Percentiles rank a stretch among this genome's conserved stretches.
phyloP scores from a whole-genome alignment of 306 rosid genomes.

The Herpetospermum pedunculosum region DNA sequence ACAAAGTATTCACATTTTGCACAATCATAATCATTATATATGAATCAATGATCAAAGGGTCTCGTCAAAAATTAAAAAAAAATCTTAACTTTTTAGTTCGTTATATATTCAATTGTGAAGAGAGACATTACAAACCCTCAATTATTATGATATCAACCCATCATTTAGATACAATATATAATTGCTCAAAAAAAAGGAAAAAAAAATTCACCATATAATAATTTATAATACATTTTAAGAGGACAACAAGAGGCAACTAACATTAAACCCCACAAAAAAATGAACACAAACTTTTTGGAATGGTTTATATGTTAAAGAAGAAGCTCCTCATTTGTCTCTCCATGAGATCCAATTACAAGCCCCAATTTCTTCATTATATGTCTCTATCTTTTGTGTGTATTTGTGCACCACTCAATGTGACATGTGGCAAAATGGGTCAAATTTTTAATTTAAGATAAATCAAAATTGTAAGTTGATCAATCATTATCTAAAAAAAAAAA shows the following conservation, averaged over 20 bases:
- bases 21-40: background rate
- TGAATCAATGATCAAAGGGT: background rate
- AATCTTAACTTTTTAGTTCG: background rate
- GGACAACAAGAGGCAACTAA: background rate
- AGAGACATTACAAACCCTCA: background rate
- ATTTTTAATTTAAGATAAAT: background rate
- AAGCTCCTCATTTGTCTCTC: constrained; percentile 2
- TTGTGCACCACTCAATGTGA: background rate
- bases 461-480: background rate
- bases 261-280: background rate
- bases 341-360: background rate
- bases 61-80: background rate
- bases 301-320: background rate
- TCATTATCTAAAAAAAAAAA: background rate
- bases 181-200: background rate
- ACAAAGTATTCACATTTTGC: background rate
- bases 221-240: background rate
- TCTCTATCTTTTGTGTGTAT: background rate
- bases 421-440: background rate
- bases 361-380: background rate
- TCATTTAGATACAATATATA: background rate
- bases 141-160: background rate
- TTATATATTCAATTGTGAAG: background rate
- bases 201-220: background rate
- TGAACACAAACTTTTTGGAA: background rate